A percentile compares a stretch with the other conserved stretches of the same genome.
These are phyloP conservation scores for Dryas integrifolia DNA, from an alignment of 331 rosid species.

Conservation along the genomic window DNA sequence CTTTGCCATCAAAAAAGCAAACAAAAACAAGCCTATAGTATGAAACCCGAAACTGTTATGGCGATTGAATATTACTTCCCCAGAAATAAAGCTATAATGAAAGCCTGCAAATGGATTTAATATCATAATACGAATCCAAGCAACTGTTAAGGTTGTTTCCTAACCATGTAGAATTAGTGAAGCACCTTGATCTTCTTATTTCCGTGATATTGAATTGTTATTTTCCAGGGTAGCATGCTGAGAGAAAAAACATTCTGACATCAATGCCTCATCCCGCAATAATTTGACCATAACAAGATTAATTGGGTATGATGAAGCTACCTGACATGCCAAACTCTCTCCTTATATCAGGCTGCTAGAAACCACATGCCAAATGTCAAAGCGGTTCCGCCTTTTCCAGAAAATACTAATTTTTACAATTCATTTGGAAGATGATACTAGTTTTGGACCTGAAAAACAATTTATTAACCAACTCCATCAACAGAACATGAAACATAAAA, in stretches of 20 bases:
- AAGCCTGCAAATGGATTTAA: neutral
- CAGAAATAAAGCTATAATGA: neutral
- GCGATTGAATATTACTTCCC: neutral
- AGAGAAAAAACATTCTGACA: neutral
- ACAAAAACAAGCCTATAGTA: neutral
- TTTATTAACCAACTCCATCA: neutral
- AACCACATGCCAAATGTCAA: neutral
- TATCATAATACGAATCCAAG: neutral
- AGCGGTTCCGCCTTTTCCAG: constrained; percentile 4
- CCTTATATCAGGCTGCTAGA: neutral
- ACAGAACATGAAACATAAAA: neutral
- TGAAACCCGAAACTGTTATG: neutral
- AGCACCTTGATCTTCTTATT: neutral
- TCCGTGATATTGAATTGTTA: too few relatives aligned
- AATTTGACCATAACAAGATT: constrained; percentile 5
- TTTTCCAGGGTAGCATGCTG: neutral
- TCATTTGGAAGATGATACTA: neutral
- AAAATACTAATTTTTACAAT: neutral
- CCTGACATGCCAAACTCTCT: constrained; percentile 6
- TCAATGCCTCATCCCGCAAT: constrained; percentile 1
- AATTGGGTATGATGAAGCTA: neutral
- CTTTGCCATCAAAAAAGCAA: constrained; percentile 1
- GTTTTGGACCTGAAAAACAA: constrained; percentile 9
- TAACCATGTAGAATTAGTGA: neutral
- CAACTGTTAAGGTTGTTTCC: neutral